phyloP scores from a whole-genome alignment of 2,329 filamentous ascomycete species.

The Phyllosticta citribraziliensis region DNA sequence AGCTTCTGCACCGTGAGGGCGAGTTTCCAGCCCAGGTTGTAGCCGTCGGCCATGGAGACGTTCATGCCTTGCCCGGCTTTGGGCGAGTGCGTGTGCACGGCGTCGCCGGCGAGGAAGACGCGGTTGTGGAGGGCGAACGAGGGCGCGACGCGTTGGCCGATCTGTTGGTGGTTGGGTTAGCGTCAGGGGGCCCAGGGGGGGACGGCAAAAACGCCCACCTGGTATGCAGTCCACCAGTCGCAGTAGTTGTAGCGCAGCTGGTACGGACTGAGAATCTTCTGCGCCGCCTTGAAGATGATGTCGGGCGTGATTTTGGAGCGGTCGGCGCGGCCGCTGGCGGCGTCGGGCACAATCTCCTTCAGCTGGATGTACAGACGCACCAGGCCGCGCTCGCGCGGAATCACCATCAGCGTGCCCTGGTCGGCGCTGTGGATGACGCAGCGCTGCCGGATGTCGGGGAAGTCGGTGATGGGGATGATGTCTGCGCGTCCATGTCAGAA shows the following conservation, averaged over 20 bases:
- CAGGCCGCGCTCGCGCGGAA: constrained; percentile 53
- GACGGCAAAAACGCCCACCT: constrained; percentile 19
- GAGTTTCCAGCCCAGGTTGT: constrained; percentile 50
- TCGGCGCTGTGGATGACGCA: constrained; percentile 49
- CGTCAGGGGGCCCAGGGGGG: not conserved
- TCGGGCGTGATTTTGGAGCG: constrained; percentile 54
- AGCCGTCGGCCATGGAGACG: constrained; percentile 57
- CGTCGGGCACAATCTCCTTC: constrained; percentile 36
- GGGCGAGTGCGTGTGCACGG: constrained; percentile 47
- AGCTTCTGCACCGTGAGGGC: constrained; percentile 28
- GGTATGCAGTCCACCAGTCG: constrained; percentile 59
- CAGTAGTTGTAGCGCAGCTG: constrained; percentile 54
- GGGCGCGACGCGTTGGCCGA: constrained; percentile 54
- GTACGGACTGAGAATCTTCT: constrained; percentile 58
- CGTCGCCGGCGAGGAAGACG: constrained; percentile 63
- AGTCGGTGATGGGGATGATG: constrained; percentile 46
- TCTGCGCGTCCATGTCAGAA: constrained; percentile 25
- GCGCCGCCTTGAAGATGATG: constrained; percentile 52
- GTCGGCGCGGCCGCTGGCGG: constrained; percentile 40
- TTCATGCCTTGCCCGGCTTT: constrained; percentile 67
- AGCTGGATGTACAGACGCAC: constrained; percentile 59
- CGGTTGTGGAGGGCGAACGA: constrained; percentile 47
- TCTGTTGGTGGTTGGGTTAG: constrained; percentile 19
- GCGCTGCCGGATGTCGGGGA: constrained; percentile 49
- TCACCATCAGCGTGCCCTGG: constrained; percentile 53